phyloP scores from a whole-genome alignment of 352 stramenopile species.

The Globisporangium solare region DNA sequence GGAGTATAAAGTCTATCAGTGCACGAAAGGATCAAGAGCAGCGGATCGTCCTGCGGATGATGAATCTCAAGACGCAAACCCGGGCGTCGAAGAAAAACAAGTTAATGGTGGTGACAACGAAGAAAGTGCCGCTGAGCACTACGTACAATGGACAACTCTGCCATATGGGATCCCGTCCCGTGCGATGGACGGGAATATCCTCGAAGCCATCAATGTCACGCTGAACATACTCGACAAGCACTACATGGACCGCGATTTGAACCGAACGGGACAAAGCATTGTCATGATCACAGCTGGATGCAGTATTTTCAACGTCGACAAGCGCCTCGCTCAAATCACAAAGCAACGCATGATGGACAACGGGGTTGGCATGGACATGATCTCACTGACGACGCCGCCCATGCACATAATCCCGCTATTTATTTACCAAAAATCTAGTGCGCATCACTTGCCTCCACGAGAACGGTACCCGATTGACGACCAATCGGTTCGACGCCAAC shows the following conservation, averaged over 20 bases:
- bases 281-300: constrained; percentile 94
- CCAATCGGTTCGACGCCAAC: too few relatives aligned
- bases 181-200: constrained; percentile 94
- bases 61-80: too few relatives aligned
- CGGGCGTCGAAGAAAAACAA: too few relatives aligned
- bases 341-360: constrained; percentile 99
- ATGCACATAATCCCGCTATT: constrained; percentile 98
- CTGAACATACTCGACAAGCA: constrained; percentile 98
- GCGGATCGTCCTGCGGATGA: too few relatives aligned
- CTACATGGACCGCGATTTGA: constrained; percentile 97
- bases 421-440: constrained; percentile 54
- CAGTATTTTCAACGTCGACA: constrained; percentile 96
- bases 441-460: neutral
- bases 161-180: constrained; percentile 83
- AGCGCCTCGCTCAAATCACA: constrained; percentile 91
- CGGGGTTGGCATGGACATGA: constrained; percentile 98
- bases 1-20: constrained; percentile 23
- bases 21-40: too few relatives aligned
- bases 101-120: too few relatives aligned
- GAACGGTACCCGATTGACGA: neutral
- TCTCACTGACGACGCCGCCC: constrained; percentile 91
- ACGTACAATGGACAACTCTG: constrained; percentile 56
- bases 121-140: constrained; percentile 11
- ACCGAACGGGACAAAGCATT: constrained; percentile 94
- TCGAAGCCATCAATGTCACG: constrained; percentile 98